These are phyloP conservation scores for Paecilomyces formosus DNA, from an alignment of 2,329 filamentous ascomycete genomes.

Conservation along the genomic window DNA sequence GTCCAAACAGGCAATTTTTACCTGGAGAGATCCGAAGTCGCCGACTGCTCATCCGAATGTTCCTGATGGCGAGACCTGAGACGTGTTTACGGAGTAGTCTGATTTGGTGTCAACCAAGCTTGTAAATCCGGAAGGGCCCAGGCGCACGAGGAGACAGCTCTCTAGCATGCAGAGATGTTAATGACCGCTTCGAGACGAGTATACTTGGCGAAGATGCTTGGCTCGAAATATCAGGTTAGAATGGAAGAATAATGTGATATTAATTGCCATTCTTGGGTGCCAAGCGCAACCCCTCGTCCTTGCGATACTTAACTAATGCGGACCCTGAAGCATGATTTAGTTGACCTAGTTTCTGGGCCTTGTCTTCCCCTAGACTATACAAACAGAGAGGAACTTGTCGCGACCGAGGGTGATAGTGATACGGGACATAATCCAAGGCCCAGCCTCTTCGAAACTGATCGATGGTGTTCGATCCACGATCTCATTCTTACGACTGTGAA, in stretches of 20 bases:
- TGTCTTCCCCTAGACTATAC: not conserved
- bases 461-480: not conserved
- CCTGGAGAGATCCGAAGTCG: not conserved
- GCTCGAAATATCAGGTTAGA: not conserved
- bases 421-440: not conserved
- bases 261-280: not conserved
- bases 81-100: not conserved
- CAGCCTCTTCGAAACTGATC: not conserved
- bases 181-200: not conserved
- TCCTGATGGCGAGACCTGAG: not conserved
- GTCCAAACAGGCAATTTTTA: not conserved
- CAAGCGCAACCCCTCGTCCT: not conserved
- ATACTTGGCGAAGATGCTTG: not conserved
- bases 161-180: not conserved
- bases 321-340: not conserved
- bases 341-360: not conserved
- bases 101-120: not conserved
- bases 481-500: not conserved
- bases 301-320: not conserved
- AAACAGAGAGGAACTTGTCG: not conserved
- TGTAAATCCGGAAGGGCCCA: not conserved
- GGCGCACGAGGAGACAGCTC: not conserved
- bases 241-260: not conserved
- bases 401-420: not conserved
- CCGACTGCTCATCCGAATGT: not conserved